These are phyloP conservation scores for Sphagnum magellanicum DNA, from an alignment of 228 moss, liverwort and hornwort species.

Conservation along the genomic window DNA sequence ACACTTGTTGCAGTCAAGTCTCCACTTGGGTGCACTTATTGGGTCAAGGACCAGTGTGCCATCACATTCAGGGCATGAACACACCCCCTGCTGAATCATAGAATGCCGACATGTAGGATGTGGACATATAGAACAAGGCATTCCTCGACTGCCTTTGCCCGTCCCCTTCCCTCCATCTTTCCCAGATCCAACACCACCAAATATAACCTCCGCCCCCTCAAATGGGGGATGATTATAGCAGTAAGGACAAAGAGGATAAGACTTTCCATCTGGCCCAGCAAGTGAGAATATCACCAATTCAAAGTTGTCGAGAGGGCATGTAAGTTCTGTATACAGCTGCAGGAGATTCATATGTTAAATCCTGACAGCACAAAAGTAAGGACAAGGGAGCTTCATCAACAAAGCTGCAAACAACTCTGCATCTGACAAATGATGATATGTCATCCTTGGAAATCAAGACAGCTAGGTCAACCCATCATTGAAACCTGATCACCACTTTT, in stretches of 20 bases:
- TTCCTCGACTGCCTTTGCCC: slow-evolving; percentile 49
- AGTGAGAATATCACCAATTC: slow-evolving; percentile 91
- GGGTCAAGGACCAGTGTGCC: slow-evolving; percentile 95
- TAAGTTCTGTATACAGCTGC: slow-evolving; percentile 97
- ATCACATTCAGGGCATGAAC: slow-evolving; percentile 98
- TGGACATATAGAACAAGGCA: slow-evolving; percentile 95
- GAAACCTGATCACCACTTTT: too few species aligned
- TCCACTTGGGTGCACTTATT: slow-evolving; percentile 98
- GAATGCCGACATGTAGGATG: slow-evolving; percentile 96
- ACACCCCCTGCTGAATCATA: slow-evolving; percentile 88
- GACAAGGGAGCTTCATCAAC: neutral
- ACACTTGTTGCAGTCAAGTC: slow-evolving; percentile 97
- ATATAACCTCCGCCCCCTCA: slow-evolving; percentile 76
- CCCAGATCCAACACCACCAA: slow-evolving; percentile 57
- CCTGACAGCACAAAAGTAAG: too few species aligned
- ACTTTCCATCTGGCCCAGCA: slow-evolving; percentile 91
- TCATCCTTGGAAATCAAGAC: too few species aligned
- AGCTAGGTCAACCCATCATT: too few species aligned
- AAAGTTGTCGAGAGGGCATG: slow-evolving; percentile 94
- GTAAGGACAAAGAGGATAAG: slow-evolving; percentile 91
- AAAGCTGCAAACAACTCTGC: neutral
- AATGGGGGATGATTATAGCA: slow-evolving; percentile 98
- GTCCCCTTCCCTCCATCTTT: slow-evolving; percentile 69
- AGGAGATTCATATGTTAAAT: neutral
- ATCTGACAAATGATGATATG: too few species aligned